Base-by-base conservation (phyloP, 2,329 filamentous ascomycete genomes). In the Didymella segeticola region DNA sequence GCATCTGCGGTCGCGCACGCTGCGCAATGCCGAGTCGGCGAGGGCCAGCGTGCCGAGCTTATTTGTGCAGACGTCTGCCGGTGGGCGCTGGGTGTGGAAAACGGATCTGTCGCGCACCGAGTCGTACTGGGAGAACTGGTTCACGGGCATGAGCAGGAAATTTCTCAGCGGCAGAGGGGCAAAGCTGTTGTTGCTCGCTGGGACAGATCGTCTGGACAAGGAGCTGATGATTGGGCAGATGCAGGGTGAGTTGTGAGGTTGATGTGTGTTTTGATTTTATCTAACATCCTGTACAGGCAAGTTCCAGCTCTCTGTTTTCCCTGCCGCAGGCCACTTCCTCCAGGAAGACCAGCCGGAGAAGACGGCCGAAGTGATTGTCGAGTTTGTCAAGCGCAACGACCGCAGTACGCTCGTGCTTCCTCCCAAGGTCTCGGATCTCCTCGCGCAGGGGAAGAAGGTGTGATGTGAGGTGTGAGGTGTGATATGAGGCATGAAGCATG, bases 171-270 rank as follows among this genome's bases (percentile, higher is more conserved):
- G 89, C 0, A 86, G 83, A 58, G 93, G 91, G 23, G 93, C 92
- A 8, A 97, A 97, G 74, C 75, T 96, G 56, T 78, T 97, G 43
- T 77, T 97, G 45, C 82, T 97, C 26, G 93, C 93, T 3, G 93
- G 93, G 15, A 96, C 93, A 10, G 93, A 97, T 77, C 82, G 93
- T 42, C 75, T 97, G 52, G 93, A 97, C 72, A 96, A 90, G 61
- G 93, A 96, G 69, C 77, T 97, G 68, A 96, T 91, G 74, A 96
- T 97, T 73, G 93, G 93, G 14, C 93, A 97, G 77, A 97, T 97
- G 93, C 93, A 97, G 80, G 93, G 91, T 89, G 78, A 64, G 75
- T 69, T 53, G n/a, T n/a, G n/a, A n/a, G n/a, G 15, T 31, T 25
- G 10, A 12, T 30, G 25, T 19, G 20, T 30, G 39, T 41, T 41